A percentile compares a stretch with the other conserved stretches of the same genome.
phyloP scores from a whole-genome alignment of 2,329 filamentous ascomycete genomes.

The Ascochyta clinopodiicola region DNA sequence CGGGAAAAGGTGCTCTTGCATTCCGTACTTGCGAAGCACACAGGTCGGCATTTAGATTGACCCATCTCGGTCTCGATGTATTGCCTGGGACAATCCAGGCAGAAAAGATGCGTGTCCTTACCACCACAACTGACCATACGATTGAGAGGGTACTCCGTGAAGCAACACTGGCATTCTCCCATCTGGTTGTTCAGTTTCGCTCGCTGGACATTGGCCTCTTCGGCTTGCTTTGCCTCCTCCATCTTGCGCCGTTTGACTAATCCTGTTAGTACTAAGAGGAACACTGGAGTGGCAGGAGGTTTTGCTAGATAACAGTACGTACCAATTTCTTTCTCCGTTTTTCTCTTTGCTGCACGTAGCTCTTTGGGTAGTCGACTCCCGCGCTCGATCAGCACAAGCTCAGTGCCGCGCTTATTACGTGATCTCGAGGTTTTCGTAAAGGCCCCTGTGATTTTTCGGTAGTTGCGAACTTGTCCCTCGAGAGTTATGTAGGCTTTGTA shows the following conservation, averaged over 20 bases:
- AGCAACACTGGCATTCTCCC: conserved; percentile 76
- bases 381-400: conserved; percentile 26
- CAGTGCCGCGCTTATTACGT: conserved; percentile 27
- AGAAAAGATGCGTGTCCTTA: conserved; percentile 69
- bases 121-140: conserved; percentile 72
- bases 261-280: conserved; percentile 4
- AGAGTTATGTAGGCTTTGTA: conserved; percentile 49
- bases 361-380: conserved; percentile 42
- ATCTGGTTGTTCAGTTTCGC: conserved; percentile 54
- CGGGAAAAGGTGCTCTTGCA: conserved; percentile 69
- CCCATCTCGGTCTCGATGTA: conserved; percentile 75
- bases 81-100: conserved; percentile 67
- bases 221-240: conserved; percentile 31
- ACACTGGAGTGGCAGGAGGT: not conserved
- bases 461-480: conserved; percentile 35
- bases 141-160: conserved; percentile 68
- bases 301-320: not conserved
- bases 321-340: conserved; percentile 28
- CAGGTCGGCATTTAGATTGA: conserved; percentile 69
- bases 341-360: conserved; percentile 40
- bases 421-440: conserved; percentile 31
- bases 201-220: conserved; percentile 45
- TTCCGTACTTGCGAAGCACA: conserved; percentile 68
- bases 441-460: conserved; percentile 17
- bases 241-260: conserved; percentile 37